A percentile compares a stretch with the other conserved stretches of the same genome.
phyloP scores from a whole-genome alignment of 2,329 filamentous ascomycete species.

The Fusarium concolor region DNA sequence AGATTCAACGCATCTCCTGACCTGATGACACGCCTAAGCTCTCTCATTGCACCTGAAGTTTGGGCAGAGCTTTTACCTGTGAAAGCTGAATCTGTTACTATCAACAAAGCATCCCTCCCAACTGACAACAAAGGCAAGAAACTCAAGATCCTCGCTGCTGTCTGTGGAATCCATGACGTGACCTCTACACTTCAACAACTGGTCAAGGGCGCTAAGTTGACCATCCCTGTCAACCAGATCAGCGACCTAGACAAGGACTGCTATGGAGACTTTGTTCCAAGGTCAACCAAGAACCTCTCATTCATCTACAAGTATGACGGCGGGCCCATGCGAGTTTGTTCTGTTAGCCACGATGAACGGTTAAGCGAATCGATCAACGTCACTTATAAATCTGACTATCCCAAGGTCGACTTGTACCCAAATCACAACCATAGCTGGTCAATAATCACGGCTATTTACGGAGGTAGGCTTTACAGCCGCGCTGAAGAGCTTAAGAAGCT shows the following conservation, averaged over 20 bases:
- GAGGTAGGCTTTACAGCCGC: background rate
- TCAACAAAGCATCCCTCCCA: too few species aligned
- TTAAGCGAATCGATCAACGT: background rate
- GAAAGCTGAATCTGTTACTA: background rate
- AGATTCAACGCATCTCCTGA: background rate
- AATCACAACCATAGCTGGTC: background rate
- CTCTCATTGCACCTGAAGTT: background rate
- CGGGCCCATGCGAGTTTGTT: background rate
- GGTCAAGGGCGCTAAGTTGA: background rate
- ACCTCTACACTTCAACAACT: background rate
- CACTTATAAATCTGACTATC: background rate
- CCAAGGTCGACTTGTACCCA: rapidly evolving
- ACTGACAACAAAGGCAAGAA: rapidly evolving
- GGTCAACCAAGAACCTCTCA: rapidly evolving
- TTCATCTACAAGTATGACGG: background rate
- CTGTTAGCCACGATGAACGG: background rate
- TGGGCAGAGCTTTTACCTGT: background rate
- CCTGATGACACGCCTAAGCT: rapidly evolving
- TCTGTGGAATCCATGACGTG: background rate
- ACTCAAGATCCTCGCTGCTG: background rate
- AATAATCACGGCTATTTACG: background rate
- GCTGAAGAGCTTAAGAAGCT: rapidly evolving
- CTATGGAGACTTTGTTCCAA: rapidly evolving
- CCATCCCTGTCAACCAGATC: background rate
- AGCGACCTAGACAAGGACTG: background rate